Base-by-base conservation (phyloP, 768 basidiomycete species). In the Russula olivacea region DNA sequence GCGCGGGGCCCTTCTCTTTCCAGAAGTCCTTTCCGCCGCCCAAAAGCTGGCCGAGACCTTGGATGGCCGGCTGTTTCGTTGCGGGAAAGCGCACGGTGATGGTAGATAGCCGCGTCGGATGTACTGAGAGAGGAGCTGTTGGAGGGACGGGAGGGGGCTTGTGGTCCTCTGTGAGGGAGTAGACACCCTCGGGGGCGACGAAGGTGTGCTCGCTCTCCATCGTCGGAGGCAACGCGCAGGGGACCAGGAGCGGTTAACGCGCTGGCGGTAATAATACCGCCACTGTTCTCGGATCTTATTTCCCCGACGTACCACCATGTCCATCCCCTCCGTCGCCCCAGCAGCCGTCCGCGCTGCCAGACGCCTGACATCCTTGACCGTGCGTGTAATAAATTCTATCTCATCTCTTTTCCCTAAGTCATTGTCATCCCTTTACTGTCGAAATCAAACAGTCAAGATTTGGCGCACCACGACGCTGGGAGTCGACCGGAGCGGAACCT, bases 131-230 rank as follows among this genome's bases (percentile, higher is more conserved):
- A 64, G 76, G 69, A 75, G 74, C 56, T 74, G 74, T 65, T 80
- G 79, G 54, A 77, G 68, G 25, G 52, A 64, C 11, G 38, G 77
- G 72, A 49, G 80, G 76, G 0, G 88, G 85, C 73, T 86, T 91
- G 79, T 89, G 86, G 71, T 93, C 92, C 69, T 93, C 91, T 19
- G 87, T 90, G 72, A 91, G 82, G 28, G 89, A 87, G 77, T 93
- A 93, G 48, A 93, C 89, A 68, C 91, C 91, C 74, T 93, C 91
- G 57, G 91, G 91, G 38, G 91, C 91, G 50, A 92, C 87, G 74
- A 93, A 92, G 30, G 89, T 88, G 63, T 83, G 81, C 58, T 91
- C 89, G 79, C 81, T 89, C 79, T 92, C 89, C 87, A 91, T 69
- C 61, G 67, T 70, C 66, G 58, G 65, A 63, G 63, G 36, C 30